Evolutionary conservation across 2,329 filamentous ascomycete genomes (phyloP).

Genomic region (Cercospora canescens): DNA sequence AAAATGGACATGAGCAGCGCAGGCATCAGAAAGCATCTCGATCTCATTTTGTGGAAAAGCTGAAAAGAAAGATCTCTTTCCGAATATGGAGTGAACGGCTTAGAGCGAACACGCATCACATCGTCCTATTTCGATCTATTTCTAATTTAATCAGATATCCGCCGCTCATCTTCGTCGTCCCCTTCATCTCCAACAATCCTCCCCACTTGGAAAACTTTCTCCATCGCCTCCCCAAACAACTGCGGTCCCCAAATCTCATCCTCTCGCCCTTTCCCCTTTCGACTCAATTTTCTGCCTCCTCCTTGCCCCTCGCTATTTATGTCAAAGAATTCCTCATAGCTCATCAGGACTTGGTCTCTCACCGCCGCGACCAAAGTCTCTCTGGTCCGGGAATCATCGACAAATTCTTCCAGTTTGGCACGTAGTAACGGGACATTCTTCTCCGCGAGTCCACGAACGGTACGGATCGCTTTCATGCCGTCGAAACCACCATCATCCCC

Average conservation of each 20-base stretch:
- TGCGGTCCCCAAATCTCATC: slow-evolving; percentile 66
- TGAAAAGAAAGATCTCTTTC: too few species aligned
- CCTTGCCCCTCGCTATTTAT: slow-evolving; percentile 45
- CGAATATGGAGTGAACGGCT: neutral
- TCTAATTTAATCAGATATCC: slow-evolving; percentile 24
- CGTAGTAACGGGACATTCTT: slow-evolving; percentile 59
- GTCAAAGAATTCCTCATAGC: slow-evolving; percentile 66
- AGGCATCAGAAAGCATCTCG: neutral
- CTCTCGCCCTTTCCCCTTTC: slow-evolving; percentile 61
- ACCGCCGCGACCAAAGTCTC: slow-evolving; percentile 68
- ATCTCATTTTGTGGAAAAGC: neutral
- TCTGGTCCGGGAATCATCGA: slow-evolving; percentile 64
- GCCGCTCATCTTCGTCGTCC: slow-evolving; percentile 14
- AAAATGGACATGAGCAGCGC: neutral
- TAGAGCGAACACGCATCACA: too few species aligned
- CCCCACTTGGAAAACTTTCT: slow-evolving; percentile 59
- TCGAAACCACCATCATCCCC: slow-evolving; percentile 24
- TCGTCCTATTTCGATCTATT: neutral
- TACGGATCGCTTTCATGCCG: slow-evolving; percentile 37
- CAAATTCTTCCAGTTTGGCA: slow-evolving; percentile 59
- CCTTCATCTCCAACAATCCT: slow-evolving; percentile 39
- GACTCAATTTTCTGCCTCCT: slow-evolving; percentile 37
- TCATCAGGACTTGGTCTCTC: slow-evolving; percentile 61
- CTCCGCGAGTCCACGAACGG: slow-evolving; percentile 56
- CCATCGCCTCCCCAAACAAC: slow-evolving; percentile 64